phyloP scores from a whole-genome alignment of 1,284 basidiomycete species.

The Sporisorium exsertum region DNA sequence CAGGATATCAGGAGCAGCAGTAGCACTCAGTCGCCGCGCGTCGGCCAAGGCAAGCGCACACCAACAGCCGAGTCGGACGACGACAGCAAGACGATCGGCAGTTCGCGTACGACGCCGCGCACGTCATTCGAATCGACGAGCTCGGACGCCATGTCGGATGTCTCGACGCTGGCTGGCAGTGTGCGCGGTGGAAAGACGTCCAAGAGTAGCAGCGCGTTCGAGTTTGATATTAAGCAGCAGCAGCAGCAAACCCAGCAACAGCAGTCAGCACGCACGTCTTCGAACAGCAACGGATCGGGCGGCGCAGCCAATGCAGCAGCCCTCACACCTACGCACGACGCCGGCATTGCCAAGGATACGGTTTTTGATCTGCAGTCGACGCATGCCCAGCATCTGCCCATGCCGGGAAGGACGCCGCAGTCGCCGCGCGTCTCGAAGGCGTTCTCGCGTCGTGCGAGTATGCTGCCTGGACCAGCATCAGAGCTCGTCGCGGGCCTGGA shows the following conservation, averaged over 20 bases:
- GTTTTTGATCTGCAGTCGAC: slow-evolving; percentile 62
- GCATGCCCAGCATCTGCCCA: slow-evolving; percentile 39
- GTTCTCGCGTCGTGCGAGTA: slow-evolving; percentile 57
- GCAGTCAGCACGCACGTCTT: neutral
- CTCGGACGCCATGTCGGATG: slow-evolving; percentile 50
- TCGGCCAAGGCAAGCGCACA: slow-evolving; percentile 19
- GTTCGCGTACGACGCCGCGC: slow-evolving; percentile 34
- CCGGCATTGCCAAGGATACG: slow-evolving; percentile 54
- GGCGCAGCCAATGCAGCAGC: neutral
- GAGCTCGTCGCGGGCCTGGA: slow-evolving; percentile 49
- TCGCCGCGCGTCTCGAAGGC: slow-evolving; percentile 56
- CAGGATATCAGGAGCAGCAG: slow-evolving; percentile 9
- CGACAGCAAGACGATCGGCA: slow-evolving; percentile 44
- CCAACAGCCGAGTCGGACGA: slow-evolving; percentile 46
- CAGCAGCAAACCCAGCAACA: slow-evolving; percentile 7
- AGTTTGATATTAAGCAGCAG: slow-evolving; percentile 51
- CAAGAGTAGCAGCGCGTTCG: slow-evolving; percentile 24
- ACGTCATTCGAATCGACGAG: slow-evolving; percentile 37
- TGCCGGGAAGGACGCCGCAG: slow-evolving; percentile 30
- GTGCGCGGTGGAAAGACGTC: slow-evolving; percentile 22
- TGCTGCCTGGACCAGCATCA: slow-evolving; percentile 60
- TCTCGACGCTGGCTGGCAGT: slow-evolving; percentile 47
- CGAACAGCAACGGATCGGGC: neutral
- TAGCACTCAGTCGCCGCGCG: slow-evolving; percentile 3
- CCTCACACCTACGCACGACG: slow-evolving; percentile 27